Percentiles rank a stretch among this genome's conserved stretches.
These are phyloP conservation scores for Tolypocladium ophioglossoides DNA, from an alignment of 2,329 filamentous ascomycete genomes.

Conservation along the genomic window DNA sequence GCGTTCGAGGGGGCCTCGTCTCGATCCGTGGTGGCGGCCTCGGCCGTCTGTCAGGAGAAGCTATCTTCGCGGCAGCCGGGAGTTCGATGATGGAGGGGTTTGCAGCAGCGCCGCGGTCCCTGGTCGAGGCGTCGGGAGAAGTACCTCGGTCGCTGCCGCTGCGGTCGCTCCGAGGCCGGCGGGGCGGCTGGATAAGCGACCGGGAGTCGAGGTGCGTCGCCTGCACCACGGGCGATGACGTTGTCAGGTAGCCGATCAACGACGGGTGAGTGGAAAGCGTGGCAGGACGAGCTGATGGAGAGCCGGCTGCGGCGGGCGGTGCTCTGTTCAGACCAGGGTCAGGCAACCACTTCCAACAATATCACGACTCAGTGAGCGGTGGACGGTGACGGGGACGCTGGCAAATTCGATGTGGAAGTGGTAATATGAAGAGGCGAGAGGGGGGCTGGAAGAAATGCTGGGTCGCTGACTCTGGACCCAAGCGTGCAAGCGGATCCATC, in stretches of 20 bases:
- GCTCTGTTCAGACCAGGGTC: not conserved
- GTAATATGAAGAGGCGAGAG: not conserved
- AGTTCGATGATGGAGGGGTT: conserved; percentile 14
- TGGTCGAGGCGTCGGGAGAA: not conserved
- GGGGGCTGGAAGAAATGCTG: not conserved
- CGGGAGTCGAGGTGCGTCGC: conserved; percentile 33
- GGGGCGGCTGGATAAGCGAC: conserved; percentile 23
- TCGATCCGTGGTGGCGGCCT: conserved; percentile 18
- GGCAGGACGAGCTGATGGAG: conserved; percentile 15
- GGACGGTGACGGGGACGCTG: not conserved
- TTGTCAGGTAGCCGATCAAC: conserved; percentile 57
- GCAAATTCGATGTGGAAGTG: not conserved
- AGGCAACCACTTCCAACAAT: not conserved
- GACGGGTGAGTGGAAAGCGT: conserved; percentile 46
- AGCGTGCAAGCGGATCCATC: not conserved
- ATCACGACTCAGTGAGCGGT: too few relatives aligned
- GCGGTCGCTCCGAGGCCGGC: conserved; percentile 53
- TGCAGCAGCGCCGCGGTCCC: not conserved
- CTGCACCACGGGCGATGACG: conserved; percentile 57
- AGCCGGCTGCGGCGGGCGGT: conserved; percentile 9
- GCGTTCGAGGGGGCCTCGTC: conserved; percentile 32
- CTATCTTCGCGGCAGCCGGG: conserved; percentile 18
- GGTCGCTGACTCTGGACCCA: not conserved
- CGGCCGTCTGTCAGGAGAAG: conserved; percentile 15
- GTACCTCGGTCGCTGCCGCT: conserved; percentile 49